Base-by-base conservation (phyloP, 2,329 filamentous ascomycete species). In the Alternaria brassicae region DNA sequence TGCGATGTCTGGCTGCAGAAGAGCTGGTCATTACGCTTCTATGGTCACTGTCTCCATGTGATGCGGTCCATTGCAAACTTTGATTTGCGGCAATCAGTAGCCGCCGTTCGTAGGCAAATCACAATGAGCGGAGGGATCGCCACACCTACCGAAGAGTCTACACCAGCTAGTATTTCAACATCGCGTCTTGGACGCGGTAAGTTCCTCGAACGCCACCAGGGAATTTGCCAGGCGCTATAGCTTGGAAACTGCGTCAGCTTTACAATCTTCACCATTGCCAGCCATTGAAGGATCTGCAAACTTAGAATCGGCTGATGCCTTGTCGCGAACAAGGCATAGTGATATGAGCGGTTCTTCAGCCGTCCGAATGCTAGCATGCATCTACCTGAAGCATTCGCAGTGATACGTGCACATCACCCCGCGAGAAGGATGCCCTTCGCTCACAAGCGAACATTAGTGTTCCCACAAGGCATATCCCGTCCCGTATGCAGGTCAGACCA, bases 91-190 rank as follows among this genome's bases (percentile, higher is more conserved):
- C 13, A 19, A 17, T 28, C 21, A 12, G 41, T 19, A 40, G 19
- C n/a, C 30, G 27, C n/a, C 19, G 23, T n/a, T 10, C 7, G 12
- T 23, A n/a, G 32, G 36, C 65, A 52, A 68, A 65, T 66, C 56
- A 66, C 39, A 12, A 10, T 21, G 23, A 40, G 41, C 58, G 66
- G 66, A 68, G 50, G 32, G 15, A 40, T 67, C 62, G 62, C 66
- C 66, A 61, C 41, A 67, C 62, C 34, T 67, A 57, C 44, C 30
- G 12, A 19, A 34, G 17, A 48, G 44, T 52, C 36, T 47, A 13
- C 9, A 23, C 15, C 21, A 23, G 21, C 28, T 40, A 41, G 37
- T 28, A 37, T 6, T n/a, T 28, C 47, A 39, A 51, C 50, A 50
- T 19, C 17, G 13, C 41, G 13, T 44, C 32, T 51, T 41, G 25